Evolutionary conservation across 805 yeast species (phyloP), one percentile per base, ranked within the genome.

Genomic region (Ascoidea tarda): DNA sequence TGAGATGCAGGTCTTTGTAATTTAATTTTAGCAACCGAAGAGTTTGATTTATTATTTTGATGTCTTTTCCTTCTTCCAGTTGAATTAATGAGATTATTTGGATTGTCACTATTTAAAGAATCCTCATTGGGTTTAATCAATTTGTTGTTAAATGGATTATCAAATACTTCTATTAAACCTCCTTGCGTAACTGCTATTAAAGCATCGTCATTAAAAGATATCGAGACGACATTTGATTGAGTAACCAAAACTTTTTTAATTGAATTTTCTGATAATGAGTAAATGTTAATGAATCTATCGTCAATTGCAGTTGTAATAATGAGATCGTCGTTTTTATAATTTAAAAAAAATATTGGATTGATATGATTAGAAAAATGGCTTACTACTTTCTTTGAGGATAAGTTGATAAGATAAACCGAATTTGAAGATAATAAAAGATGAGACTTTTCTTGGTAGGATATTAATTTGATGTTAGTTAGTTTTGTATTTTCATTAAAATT

Each of bases 271-370:
- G 63, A 52, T 2, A 79, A 52, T 8, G 83, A 75, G 62, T 84
- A 82, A 45, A 85, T 69, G 63, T 87, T 87, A 58, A 89, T 74
- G 64, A 87, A 88, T 59, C 97, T 76, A 65, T 90, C 98, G 55
- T 82, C 82, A 44, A 71, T 70, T 1, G 96, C 95, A 51, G 84
- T 76, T 1, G 93, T 82, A 47, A 86, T 65, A 59, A 88, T 79
- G 49, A 68, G 69, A 49, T 75, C 75, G 6, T 66, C 64, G 42
- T 65, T 62, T 8, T 82, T 66, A 10, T 78, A 66, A 59, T 71
- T 73, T 21, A 21, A 21, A 21, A 21, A 2, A 21, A 21, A 2
- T 46, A 87, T 75, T 4, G 88, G 82, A 16, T 85, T 75, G 33
- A 86, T 78, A 62, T 87, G 95, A 32, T 91, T 95, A 1, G 95